Evolutionary conservation across 2,329 filamentous ascomycete species (phyloP).

Genomic region (Keithomyces neogunnii): DNA sequence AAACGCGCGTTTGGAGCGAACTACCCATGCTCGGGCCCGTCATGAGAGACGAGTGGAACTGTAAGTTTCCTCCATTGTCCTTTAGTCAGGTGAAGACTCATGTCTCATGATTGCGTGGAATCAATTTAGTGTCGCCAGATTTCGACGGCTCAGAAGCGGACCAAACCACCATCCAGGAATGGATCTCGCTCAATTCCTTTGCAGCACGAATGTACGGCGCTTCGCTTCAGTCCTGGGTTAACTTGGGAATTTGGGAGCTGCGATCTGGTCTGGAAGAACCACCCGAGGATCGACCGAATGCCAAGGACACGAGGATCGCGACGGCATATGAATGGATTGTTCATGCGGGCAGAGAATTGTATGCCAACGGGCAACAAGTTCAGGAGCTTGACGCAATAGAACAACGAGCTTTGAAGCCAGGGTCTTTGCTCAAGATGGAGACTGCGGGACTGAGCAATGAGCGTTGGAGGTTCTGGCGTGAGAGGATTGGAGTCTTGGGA

Average conservation of each 20-base stretch:
- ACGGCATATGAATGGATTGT: constrained; percentile 20
- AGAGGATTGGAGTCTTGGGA: constrained; percentile 16
- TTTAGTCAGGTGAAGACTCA: neutral
- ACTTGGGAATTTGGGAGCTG: constrained; percentile 22
- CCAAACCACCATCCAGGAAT: constrained; percentile 13
- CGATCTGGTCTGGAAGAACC: constrained; percentile 20
- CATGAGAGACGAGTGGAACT: constrained; percentile 21
- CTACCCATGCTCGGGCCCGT: constrained; percentile 21
- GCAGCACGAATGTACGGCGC: constrained; percentile 20
- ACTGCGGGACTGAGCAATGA: constrained; percentile 15
- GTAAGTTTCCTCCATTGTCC: constrained; percentile 12
- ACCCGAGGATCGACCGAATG: constrained; percentile 8
- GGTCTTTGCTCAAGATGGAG: constrained; percentile 11
- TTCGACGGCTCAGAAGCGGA: constrained; percentile 16
- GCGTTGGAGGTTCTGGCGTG: constrained; percentile 23
- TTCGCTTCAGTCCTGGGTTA: constrained; percentile 14
- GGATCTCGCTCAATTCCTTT: constrained; percentile 25
- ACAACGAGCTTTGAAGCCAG: constrained; percentile 12
- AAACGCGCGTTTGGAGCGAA: constrained; percentile 19
- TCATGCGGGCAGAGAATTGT: constrained; percentile 19
- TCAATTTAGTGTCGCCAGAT: constrained; percentile 13
- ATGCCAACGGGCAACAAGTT: constrained; percentile 9
- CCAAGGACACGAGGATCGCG: constrained; percentile 13
- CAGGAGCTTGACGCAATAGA: constrained; percentile 13
- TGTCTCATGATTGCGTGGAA: neutral